Base-by-base conservation (phyloP, 164 flowering plant species). In the Berberis vulgaris region DNA sequence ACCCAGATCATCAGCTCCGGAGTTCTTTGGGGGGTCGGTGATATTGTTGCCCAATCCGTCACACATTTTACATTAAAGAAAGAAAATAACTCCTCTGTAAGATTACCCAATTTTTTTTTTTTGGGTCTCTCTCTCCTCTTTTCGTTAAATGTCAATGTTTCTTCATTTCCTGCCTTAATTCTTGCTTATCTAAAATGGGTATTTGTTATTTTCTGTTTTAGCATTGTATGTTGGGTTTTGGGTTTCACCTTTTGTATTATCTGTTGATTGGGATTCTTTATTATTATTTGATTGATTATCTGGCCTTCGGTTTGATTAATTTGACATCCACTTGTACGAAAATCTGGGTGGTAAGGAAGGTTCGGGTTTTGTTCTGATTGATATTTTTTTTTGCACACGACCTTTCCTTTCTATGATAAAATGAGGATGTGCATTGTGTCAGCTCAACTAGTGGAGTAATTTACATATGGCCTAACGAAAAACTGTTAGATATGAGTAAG, bases 1-100 rank as follows among this genome's bases (percentile, higher is more conserved):
- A 88, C 96, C 56, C 92, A 88, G 63, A 71, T 88, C 62, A 72
- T 86, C 49, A 88, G 96, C 76, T 86, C 96, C 5, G 92, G 86
- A 0, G 7, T 86, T 41, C 78, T 88, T 6, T 88, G 96, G 96
- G 92, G 92, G 7, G 59, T 79, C 53, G 91, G 96, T 54, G 96
- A 88, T 63, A 63, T 84, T 50, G 79, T 84, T 54, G 96, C 96
- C 52, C 96, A 88, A 59, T 54, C 79, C 63, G 72, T 88, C 49
- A 83, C 96, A 52, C 83, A 80, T 54, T 74, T 79, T 59, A 71
- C 83, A 1, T 42, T 76, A 2, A 71, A 47, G 13, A 73, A 70
- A 40, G 72, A 64, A n/a, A 74, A 57, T 57, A 72, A 66, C 45
- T 41, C 56, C 26, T 47, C 65, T 62, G 88, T 84, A 63, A 68